phyloP scores from a whole-genome alignment of 345 rosid genomes.

The Erodium maritimum region DNA sequence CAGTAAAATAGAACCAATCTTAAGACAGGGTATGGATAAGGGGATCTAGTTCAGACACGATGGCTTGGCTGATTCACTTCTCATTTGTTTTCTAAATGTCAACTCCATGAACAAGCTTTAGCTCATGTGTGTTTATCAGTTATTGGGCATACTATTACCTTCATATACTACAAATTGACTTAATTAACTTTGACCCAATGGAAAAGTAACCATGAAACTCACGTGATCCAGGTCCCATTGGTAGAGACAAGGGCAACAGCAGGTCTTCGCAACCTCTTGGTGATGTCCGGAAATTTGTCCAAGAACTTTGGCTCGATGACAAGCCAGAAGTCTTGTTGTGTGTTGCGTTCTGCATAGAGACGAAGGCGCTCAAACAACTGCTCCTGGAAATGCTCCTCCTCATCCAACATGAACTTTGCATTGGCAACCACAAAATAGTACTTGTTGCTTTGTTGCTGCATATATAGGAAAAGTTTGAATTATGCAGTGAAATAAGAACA shows the following conservation, averaged over 20 bases:
- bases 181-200: not conserved
- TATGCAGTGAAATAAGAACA: not conserved
- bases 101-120: too few relatives aligned
- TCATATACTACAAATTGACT: not conserved
- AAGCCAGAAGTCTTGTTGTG: slow-evolving; percentile 81
- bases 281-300: slow-evolving; percentile 65
- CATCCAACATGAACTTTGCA: slow-evolving; percentile 94
- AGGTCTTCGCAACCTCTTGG: slow-evolving; percentile 77
- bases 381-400: slow-evolving; percentile 94
- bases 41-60: too few relatives aligned
- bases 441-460: slow-evolving; percentile 32
- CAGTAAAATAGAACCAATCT: too few relatives aligned
- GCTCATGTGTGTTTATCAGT: too few relatives aligned
- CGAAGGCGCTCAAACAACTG: slow-evolving; percentile 68
- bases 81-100: too few relatives aligned
- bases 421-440: slow-evolving; percentile 75
- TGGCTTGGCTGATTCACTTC: too few relatives aligned
- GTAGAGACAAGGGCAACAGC: slow-evolving; percentile 93
- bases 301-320: slow-evolving; percentile 87
- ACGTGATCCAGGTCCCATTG: slow-evolving; percentile 93
- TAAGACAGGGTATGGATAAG: too few relatives aligned
- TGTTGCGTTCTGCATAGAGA: slow-evolving; percentile 49
- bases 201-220: slow-evolving; percentile 12
- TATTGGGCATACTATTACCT: not conserved
- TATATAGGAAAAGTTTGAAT: not conserved